Evolutionary conservation across 2,329 filamentous ascomycete genomes (phyloP), one percentile per base, ranked within the genome.

Genomic region (Aspergillus caelatus): DNA sequence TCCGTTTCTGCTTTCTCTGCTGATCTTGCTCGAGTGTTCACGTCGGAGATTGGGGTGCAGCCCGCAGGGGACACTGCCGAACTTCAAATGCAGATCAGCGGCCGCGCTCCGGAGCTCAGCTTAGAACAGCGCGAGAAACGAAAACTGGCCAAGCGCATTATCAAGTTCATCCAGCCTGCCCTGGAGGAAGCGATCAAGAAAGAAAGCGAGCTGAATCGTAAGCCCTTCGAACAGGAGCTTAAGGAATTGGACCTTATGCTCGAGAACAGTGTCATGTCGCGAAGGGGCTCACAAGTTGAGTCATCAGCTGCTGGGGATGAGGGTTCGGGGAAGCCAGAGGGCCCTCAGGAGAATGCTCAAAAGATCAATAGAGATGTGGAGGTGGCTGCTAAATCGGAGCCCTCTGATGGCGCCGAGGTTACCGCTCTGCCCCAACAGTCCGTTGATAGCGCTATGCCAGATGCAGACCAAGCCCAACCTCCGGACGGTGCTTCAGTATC

Each of bases 71-170:
- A 81, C 64, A 78, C 81, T 8, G 77, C 78, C 9, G 80, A 82
- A 62, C 70, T 81, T 67, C 67, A 88, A 81, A 77, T 81, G 78
- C 71, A 83, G 75, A 71, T 88, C 80, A 77, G 81, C 79, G 63
- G 78, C 7, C 79, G 80, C 56, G 78, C 78, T 6, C 77, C 79
- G 8, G 80, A 82, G 61, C 76, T 81, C 53, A 78, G 75, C 62
- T 65, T 84, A 11, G 93, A 96, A 71, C 88, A 93, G 64, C 91
- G 92, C 62, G 91, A 96, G 69, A 88, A 91, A 65, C 91, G 92
- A 71, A 91, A 90, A 70, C 82, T 96, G n/a, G 93, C 91, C 28
- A 97, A 96, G 78, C 88, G 93, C 30, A 96, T 97, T 65, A 85
- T 96, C 68, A 96, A 93, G 75, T 88, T 89, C 1, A 85, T 96